Base-by-base conservation (phyloP, 1,284 basidiomycete species). In the Exobasidium cylindrosporum region DNA sequence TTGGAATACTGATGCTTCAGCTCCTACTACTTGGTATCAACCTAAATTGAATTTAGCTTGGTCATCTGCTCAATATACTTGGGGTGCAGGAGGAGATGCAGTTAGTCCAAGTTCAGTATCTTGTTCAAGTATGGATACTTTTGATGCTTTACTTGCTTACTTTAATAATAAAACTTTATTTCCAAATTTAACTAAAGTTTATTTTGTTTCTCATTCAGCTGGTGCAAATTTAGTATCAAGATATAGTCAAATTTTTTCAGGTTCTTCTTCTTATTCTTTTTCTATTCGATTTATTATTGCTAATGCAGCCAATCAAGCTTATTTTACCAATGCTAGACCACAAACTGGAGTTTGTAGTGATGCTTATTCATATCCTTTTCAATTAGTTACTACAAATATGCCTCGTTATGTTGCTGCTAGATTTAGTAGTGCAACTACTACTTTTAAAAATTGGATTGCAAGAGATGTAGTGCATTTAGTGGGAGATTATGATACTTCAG, bases 81-180 rank as follows among this genome's bases (percentile, higher is more conserved):
- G 47, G 47, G 26, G n/a, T 6, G 26, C 26, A 2, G 47, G 47
- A 4, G 26, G 14, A 14, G 24, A 45, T 3, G 10, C 35, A 40
- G 35, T 40, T 7, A 17, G 10, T 40, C 35, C 35, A 7, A 40
- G 35, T 40, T 7, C 35, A 10, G 35, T 40, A 7, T 40, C 35
- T 17, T 67, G 68, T 64, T 70, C 67, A n/a, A 66, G 69, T 4
- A 63, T 64, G 14, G 71, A 73, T 32, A 61, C 69, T 4, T 64
- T 62, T 61, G 71, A 73, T 40, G 49, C 63, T 24, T 54, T 73
- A 11, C 29, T 72, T 14, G 29, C 57, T 1, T 58, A 43, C 7
- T 58, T 71, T 29, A 17, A 53, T n/a, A 60, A 72, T 61, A 58
- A 31, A 28, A 30, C 23, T 50, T 66, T 64, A 47, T 73, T 65